Evolutionary conservation across 139 green algal genomes (phyloP).

Genomic region (Monoraphidium neglectum): DNA sequence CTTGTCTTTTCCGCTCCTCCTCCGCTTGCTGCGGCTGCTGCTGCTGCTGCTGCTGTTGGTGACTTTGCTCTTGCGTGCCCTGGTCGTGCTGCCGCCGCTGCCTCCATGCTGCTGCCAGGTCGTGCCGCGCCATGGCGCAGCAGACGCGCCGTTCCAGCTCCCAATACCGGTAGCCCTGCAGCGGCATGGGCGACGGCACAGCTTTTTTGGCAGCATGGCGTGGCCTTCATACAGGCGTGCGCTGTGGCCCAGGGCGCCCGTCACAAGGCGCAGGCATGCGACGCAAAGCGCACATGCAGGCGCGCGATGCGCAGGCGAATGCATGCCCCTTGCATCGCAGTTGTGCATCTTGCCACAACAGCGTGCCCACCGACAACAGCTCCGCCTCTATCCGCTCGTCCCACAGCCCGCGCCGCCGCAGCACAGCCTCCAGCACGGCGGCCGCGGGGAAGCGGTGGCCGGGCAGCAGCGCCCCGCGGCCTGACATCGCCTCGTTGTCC

Average conservation of each 20-base stretch:
- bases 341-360: too few relatives aligned
- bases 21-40: conserved; percentile 1
- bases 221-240: too few relatives aligned
- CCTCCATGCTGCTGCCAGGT: too few relatives aligned
- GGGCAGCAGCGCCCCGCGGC: conserved; percentile 18
- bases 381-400: conserved; percentile 34
- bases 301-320: too few relatives aligned
- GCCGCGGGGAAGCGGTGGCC: conserved; percentile 14
- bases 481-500: conserved; percentile 54
- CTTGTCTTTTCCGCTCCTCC: too few relatives aligned
- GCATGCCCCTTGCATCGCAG: too few relatives aligned
- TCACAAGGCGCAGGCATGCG: too few relatives aligned
- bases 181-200: not conserved
- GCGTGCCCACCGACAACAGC: conserved; percentile 48
- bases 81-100: not conserved
- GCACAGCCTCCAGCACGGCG: conserved; percentile 21
- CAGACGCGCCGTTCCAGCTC: conserved; percentile 57
- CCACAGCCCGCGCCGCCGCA: conserved; percentile 39
- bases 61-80: too few relatives aligned
- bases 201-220: not conserved
- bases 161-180: conserved; percentile 72
- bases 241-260: too few relatives aligned
- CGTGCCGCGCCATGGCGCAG: conserved; percentile 30
- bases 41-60: not conserved
- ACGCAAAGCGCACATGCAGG: too few relatives aligned